Evolutionary conservation across 495 filamentous ascomycete genomes (phyloP).

Genomic region (Hypoxylon subgilvum): DNA sequence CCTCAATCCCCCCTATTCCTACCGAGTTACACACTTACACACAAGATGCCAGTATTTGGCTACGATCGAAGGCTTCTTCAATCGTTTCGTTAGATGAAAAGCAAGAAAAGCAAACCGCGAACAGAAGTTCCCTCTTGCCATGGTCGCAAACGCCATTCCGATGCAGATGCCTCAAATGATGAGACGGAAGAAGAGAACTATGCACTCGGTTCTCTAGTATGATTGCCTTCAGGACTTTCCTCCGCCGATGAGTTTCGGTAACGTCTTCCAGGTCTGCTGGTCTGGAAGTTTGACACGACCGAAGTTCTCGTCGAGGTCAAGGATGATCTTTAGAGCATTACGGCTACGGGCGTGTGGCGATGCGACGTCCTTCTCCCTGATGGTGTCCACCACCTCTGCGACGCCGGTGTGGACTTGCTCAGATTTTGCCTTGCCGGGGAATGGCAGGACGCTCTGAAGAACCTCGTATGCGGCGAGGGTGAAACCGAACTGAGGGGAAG

Average conservation of each 20-base stretch:
- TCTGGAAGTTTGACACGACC: slow-evolving; percentile 68
- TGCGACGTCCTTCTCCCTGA: slow-evolving; percentile 63
- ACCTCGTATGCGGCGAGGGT: slow-evolving; percentile 94
- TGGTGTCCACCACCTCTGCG: slow-evolving; percentile 42
- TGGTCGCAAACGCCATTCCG: slow-evolving; percentile 37
- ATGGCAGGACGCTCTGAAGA: slow-evolving; percentile 80
- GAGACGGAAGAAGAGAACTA: slow-evolving; percentile 22
- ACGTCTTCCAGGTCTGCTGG: slow-evolving; percentile 55
- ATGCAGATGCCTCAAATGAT: slow-evolving; percentile 33
- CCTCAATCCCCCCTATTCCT: too few species aligned
- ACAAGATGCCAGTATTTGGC: slow-evolving; percentile 30
- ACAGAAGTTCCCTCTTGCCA: slow-evolving; percentile 28
- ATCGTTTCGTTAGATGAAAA: slow-evolving; percentile 6
- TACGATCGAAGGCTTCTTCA: slow-evolving; percentile 9
- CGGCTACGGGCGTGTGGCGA: slow-evolving; percentile 84
- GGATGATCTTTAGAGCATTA: slow-evolving; percentile 95
- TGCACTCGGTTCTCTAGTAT: slow-evolving; percentile 18
- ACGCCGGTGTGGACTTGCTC: slow-evolving; percentile 49
- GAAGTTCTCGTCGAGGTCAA: slow-evolving; percentile 92
- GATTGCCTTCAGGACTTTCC: slow-evolving; percentile 20
- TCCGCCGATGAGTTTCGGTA: slow-evolving; percentile 51
- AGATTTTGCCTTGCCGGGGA: slow-evolving; percentile 66
- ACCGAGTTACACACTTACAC: too few species aligned
- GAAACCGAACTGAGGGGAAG: slow-evolving; percentile 96
- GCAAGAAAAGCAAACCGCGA: slow-evolving; percentile 18